phyloP scores from a whole-genome alignment of 306 rosid genomes.

The Mimosa bimucronata region DNA sequence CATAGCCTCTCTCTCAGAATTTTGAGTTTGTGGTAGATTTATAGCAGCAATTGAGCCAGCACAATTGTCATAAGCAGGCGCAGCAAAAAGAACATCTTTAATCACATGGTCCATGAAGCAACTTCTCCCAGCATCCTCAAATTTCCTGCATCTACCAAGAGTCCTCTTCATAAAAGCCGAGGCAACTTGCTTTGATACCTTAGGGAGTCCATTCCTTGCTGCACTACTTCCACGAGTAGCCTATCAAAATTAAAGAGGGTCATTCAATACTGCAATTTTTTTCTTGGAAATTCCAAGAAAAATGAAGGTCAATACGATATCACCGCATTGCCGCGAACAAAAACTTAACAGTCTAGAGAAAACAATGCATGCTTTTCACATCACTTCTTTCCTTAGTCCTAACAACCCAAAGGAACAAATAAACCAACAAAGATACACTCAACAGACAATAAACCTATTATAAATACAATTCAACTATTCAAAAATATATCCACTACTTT shows the following conservation, averaged over 20 bases:
- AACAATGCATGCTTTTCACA: slow-evolving; percentile 8
- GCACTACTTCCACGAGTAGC: slow-evolving; percentile 83
- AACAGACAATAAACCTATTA: slow-evolving; percentile 13
- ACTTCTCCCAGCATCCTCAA: slow-evolving; percentile 69
- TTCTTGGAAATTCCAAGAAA: neutral
- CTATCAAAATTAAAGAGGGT: slow-evolving; percentile 52
- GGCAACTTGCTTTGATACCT: slow-evolving; percentile 76
- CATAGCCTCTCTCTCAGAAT: slow-evolving; percentile 41
- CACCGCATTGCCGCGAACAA: slow-evolving; percentile 24
- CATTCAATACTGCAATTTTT: slow-evolving; percentile 26
- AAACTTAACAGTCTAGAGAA: slow-evolving; percentile 8
- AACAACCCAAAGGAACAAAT: slow-evolving; percentile 3
- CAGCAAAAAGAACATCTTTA: slow-evolving; percentile 59
- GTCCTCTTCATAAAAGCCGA: slow-evolving; percentile 77
- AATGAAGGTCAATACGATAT: neutral
- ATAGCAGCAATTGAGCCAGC: slow-evolving; percentile 43
- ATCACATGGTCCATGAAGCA: slow-evolving; percentile 73
- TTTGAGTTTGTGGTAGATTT: slow-evolving; percentile 37
- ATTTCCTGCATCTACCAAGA: slow-evolving; percentile 69
- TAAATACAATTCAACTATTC: neutral
- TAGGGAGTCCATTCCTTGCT: slow-evolving; percentile 68
- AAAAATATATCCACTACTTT: slow-evolving; percentile 13
- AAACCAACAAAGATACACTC: slow-evolving; percentile 13
- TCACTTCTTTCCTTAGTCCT: neutral
- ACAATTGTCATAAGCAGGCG: slow-evolving; percentile 43